Conservation (phyloP, 2,329 filamentous ascomycete genomes). For the Alternaria alternata region DNA sequence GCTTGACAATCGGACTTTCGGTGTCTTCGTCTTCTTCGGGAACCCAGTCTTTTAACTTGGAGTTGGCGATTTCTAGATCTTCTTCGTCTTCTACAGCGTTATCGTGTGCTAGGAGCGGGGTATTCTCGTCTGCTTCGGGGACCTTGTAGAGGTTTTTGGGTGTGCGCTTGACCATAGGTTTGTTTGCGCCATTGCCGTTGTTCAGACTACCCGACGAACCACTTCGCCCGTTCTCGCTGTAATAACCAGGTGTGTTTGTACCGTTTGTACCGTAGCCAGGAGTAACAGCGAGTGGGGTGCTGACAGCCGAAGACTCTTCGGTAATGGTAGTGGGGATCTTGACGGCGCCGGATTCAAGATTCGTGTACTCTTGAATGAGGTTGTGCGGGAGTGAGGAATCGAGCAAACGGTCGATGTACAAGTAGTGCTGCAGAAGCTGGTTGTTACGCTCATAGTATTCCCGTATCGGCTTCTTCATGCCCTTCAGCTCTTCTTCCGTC, state of each 20-base stretch:
- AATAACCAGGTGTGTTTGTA: conserved; percentile 24
- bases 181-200: conserved; percentile 39
- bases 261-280: conserved; percentile 13
- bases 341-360: conserved; percentile 65
- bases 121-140: conserved; percentile 67
- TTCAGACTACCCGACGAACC: conserved; percentile 21
- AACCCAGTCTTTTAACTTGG: conserved; percentile 73
- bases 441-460: conserved; percentile 91
- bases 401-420: conserved; percentile 89
- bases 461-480: conserved; percentile 77
- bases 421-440: conserved; percentile 85
- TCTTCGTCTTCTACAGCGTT: conserved; percentile 50
- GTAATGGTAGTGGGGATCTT: conserved; percentile 76
- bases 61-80: conserved; percentile 54
- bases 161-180: conserved; percentile 59
- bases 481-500: conserved; percentile 74
- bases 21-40: conserved; percentile 75
- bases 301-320: conserved; percentile 65
- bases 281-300: conserved; percentile 26
- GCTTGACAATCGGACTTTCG: conserved; percentile 76
- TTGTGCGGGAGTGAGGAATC: conserved; percentile 93
- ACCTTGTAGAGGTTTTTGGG: conserved; percentile 86
- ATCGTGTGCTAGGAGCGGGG: conserved; percentile 63
- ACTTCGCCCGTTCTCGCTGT: conserved; percentile 21
- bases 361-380: conserved; percentile 86